phyloP scores from a whole-genome alignment of 176 grass and related monocot species.

The Carex littledalei region DNA sequence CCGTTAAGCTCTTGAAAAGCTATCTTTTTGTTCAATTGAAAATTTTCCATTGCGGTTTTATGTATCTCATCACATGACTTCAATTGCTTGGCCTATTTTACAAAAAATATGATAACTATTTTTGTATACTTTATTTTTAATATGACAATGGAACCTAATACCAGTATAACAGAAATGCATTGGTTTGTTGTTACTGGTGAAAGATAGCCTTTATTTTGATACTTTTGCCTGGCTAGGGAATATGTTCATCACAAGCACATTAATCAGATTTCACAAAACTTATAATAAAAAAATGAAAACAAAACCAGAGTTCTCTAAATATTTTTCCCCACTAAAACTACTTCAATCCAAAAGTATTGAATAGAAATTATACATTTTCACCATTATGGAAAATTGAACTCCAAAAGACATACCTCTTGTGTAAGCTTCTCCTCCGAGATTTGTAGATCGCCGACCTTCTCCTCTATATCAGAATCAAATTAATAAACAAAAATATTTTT shows the following conservation, averaged over 20 bases:
- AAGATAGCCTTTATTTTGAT: not conserved
- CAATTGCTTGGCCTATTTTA: conserved; percentile 45
- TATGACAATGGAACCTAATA: not conserved
- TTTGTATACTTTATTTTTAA: not conserved
- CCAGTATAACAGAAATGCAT: not conserved
- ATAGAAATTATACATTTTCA: not conserved
- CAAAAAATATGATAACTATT: not conserved
- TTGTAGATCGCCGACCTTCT: not conserved
- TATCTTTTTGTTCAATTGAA: conserved; percentile 16
- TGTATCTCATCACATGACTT: conserved; percentile 31
- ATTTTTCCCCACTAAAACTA: not conserved
- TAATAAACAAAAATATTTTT: not conserved
- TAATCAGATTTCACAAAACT: not conserved
- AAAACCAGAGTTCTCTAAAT: not conserved
- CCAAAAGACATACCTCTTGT: conserved; percentile 26
- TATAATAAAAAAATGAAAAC: not conserved
- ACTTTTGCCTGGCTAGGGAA: not conserved
- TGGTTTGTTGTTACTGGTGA: not conserved
- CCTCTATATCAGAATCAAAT: conserved; percentile 18
- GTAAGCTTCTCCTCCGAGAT: conserved; percentile 34
- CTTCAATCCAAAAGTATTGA: not conserved
- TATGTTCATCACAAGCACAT: not conserved
- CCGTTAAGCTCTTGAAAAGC: not conserved
- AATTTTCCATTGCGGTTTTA: conserved; percentile 36
- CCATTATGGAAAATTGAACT: not conserved